Percentiles rank a stretch among this genome's conserved stretches.
phyloP scores from a whole-genome alignment of 805 yeast species.

The Sugiyamaella americana region DNA sequence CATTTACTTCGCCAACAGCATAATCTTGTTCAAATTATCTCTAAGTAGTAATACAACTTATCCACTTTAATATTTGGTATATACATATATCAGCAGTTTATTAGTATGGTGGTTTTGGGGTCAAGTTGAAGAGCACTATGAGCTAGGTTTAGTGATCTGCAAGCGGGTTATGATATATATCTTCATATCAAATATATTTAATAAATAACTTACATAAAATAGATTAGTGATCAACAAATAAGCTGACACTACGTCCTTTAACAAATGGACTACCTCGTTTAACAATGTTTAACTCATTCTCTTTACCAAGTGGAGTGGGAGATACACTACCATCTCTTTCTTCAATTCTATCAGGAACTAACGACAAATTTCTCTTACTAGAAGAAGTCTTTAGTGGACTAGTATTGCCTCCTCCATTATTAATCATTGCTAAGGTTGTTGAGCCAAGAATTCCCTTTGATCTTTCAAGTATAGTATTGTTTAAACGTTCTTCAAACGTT shows the following conservation, averaged over 20 bases:
- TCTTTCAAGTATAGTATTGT: slow-evolving; percentile 27
- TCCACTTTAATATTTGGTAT: too few species aligned
- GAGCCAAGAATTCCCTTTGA: slow-evolving; percentile 29
- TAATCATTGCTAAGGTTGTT: slow-evolving; percentile 24
- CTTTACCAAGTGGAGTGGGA: not conserved
- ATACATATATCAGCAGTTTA: too few species aligned
- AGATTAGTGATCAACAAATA: not conserved
- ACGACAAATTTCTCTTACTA: not conserved
- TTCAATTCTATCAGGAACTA: not conserved
- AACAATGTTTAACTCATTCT: not conserved
- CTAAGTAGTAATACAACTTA: too few species aligned
- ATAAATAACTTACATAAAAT: too few species aligned
- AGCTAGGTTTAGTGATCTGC: too few species aligned
- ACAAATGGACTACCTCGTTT: not conserved
- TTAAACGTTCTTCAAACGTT: slow-evolving; percentile 24
- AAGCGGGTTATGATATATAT: too few species aligned
- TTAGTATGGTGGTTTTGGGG: too few species aligned
- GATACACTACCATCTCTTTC: not conserved
- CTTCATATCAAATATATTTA: too few species aligned
- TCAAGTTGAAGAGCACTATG: too few species aligned
- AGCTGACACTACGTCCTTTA: not conserved
- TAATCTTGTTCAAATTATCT: too few species aligned
- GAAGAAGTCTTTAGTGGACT: not conserved
- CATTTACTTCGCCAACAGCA: too few species aligned
- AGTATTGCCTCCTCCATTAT: slow-evolving; percentile 6